Evolutionary conservation across 306 rosid genomes (phyloP), one percentile per base, ranked within the genome.

Genomic region (Abrus pulchellus): DNA sequence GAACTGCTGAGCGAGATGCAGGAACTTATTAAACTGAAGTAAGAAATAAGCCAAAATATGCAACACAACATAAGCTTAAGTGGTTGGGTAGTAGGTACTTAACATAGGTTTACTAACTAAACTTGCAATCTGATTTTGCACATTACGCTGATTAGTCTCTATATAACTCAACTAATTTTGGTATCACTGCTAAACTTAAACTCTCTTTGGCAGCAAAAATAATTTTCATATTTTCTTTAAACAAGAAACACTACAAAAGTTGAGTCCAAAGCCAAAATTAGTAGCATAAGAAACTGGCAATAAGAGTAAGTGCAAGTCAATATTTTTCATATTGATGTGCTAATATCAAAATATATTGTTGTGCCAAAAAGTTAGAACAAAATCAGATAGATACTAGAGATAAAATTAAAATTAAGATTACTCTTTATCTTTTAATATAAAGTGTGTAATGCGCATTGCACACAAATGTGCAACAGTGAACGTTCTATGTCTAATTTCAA

Each of bases 151-250:
- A 47, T 66, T 45, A 38, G 44, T 68, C 49, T 76, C 90, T 89
- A 89, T 88, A 33, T 77, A 67, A 67, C 81, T 61, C 50, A 32
- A 66, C 67, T 70, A 91, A 92, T 88, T 91, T 90, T 91, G 94
- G 97, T 81, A 91, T 93, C 80, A 83, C 67, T 75, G 36, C 76
- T 47, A 77, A 82, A 20, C 20, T 20, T 20, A 20, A 20, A 62
- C 59, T 75, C 82, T 67, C 71, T 54, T 57, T 63, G 34, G 55
- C 80, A 67, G 78, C 74, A 75, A 83, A 80, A 65, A 78, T 45
- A 70, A 50, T 47, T 61, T 76, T 32, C 74, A 38, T 79, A 20
- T 70, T 41, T 14, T 14, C 3, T 27, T 59, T 73, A 47, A 53
- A 53, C 20, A 20, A 20, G 20, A 20, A 20, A 20, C 27, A 72